Conservation (phyloP, 768 basidiomycete genomes). For the Auricularia auricula-judae region DNA sequence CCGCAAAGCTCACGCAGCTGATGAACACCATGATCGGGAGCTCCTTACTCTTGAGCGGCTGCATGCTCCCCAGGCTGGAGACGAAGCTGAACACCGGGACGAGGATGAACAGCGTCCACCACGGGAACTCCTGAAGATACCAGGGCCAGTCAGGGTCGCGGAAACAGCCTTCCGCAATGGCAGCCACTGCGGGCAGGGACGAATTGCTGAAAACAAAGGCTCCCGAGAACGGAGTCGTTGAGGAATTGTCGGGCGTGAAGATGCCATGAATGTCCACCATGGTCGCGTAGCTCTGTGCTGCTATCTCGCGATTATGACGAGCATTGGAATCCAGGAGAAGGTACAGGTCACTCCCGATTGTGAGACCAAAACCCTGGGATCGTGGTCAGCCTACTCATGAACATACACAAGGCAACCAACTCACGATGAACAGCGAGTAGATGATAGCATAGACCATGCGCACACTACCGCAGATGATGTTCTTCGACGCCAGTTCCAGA, state of each 20-base stretch:
- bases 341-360: conserved; percentile 75
- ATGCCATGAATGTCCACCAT: conserved; percentile 15
- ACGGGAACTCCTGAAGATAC: conserved; percentile 68
- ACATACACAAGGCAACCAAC: background rate
- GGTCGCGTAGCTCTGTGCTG: conserved; percentile 14
- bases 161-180: conserved; percentile 46
- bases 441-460: conserved; percentile 80
- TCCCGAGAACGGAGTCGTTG: conserved; percentile 22
- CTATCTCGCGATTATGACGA: conserved; percentile 30
- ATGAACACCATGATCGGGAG: conserved; percentile 69
- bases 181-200: background rate
- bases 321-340: conserved; percentile 57
- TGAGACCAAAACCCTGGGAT: conserved; percentile 66
- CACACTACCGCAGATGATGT: conserved; percentile 71
- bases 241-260: conserved; percentile 14
- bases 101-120: conserved; percentile 68
- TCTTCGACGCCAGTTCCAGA: conserved; percentile 70
- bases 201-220: conserved; percentile 47
- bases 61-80: conserved; percentile 63
- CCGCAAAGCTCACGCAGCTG: conserved; percentile 57
- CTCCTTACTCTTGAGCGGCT: conserved; percentile 58
- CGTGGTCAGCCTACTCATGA: background rate
- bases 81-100: conserved; percentile 71
- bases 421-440: conserved; percentile 60
- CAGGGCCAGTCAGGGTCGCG: conserved; percentile 66